Evolutionary conservation across 805 yeast species (phyloP).

Genomic region (Teunomyces panamensis): DNA sequence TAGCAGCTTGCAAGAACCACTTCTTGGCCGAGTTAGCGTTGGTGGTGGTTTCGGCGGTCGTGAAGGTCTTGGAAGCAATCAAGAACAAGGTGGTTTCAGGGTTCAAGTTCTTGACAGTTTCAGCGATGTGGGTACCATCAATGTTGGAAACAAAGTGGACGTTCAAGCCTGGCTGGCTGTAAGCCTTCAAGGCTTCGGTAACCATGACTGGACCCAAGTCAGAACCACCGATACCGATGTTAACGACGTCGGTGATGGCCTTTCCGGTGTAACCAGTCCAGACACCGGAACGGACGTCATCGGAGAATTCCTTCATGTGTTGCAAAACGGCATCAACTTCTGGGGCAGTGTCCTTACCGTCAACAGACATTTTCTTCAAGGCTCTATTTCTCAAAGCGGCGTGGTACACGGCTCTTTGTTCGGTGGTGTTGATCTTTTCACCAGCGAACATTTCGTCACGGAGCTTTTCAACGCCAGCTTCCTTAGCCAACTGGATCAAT

Average conservation of each 20-base stretch:
- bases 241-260: conserved; percentile 88
- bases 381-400: conserved; percentile 94
- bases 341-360: conserved; percentile 84
- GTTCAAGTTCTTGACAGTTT: conserved; percentile 70
- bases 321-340: conserved; percentile 88
- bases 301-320: conserved; percentile 96
- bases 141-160: conserved; percentile 97
- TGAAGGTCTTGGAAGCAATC: conserved; percentile 96
- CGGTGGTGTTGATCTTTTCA: conserved; percentile 92
- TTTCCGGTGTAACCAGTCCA: conserved; percentile 98
- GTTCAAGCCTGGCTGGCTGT: conserved; percentile 66
- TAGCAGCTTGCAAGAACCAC: conserved; percentile 83
- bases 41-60: conserved; percentile 97
- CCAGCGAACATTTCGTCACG: conserved; percentile 93
- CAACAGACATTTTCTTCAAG: conserved; percentile 79
- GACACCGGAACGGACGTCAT: conserved; percentile 82
- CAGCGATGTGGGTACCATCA: conserved; percentile 97
- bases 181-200: conserved; percentile 94
- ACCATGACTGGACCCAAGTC: conserved; percentile 99
- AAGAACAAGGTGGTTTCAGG: conserved; percentile 92
- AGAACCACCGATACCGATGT: conserved; percentile 98
- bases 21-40: conserved; percentile 93
- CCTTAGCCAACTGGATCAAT: conserved; percentile 78
- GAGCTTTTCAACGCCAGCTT: conserved; percentile 81
- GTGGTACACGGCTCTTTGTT: conserved; percentile 95